Evolutionary conservation across 2,329 filamentous ascomycete genomes (phyloP), one percentile per base, ranked within the genome.

Genomic region (Dactylellina cionopaga): DNA sequence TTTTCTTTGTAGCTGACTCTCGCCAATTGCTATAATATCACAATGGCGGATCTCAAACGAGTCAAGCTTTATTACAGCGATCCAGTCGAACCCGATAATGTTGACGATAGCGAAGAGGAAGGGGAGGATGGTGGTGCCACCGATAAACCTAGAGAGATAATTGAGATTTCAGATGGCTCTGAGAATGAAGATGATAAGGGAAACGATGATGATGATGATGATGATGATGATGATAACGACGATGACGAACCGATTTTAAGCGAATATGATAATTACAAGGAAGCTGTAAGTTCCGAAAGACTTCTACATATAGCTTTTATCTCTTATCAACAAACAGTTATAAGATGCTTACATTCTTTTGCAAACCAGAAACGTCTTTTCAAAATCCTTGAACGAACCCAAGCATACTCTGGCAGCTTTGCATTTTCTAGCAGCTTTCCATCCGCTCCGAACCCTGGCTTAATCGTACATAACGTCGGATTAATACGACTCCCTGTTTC

Each of bases 131-230:
- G 35, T 24, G 33, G 29, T 31, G 54, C 58, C 6, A 37, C 41
- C 9, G 59, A n/a, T 3, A 33, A 29, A 9, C 17, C n/a, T 25
- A 11, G n/a, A 29, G 22, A 29, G 27, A 31, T 7, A 17, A 3
- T 5, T 3, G 22, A 29, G n/a, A 31, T 10, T 6, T 7, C 9
- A 3, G 46, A 51, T 7, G 46, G 31, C 4, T 5, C 4, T 10
- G 25, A 29, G 22, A 13, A 35, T 17, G 55, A 49, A 25, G 52
- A 56, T 9, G 24, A 43, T 2, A 9, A 15, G 10, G 35, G 29
- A 27, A 24, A 56, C 2, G n/a, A 73, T 7, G 37, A 44, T 25
- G 44, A 46, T 15, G 63, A 74, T 3, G 74, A 68, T 15, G 64
- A 59, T 5, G 6, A 70, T 29, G 59, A 47, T 52, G 39, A 62